Evolutionary conservation across 176 grass and related monocot species (phyloP).

Genomic region (Phoenix dactylifera): DNA sequence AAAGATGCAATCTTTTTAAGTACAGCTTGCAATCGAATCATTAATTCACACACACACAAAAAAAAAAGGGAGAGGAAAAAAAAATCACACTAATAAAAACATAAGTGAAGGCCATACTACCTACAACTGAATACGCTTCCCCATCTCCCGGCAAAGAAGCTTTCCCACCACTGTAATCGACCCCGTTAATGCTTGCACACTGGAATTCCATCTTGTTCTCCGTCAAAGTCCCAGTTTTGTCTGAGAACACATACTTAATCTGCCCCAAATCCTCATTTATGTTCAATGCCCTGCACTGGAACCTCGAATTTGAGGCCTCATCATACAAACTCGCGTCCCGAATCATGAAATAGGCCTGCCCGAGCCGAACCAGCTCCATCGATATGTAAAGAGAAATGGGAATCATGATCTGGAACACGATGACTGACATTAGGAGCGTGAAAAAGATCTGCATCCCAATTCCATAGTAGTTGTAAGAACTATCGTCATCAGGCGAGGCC

Average conservation of each 20-base stretch:
- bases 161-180: constrained; percentile 50
- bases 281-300: constrained; percentile 83
- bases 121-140: constrained; percentile 23
- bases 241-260: constrained; percentile 87
- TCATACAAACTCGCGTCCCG: constrained; percentile 57
- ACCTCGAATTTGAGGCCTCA: constrained; percentile 41
- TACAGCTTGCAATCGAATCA: background rate
- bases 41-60: background rate
- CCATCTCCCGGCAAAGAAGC: background rate
- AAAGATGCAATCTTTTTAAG: background rate
- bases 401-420: constrained; percentile 95
- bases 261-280: constrained; percentile 96
- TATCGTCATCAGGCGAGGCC: constrained; percentile 15
- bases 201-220: constrained; percentile 95
- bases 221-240: constrained; percentile 89
- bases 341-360: constrained; percentile 92
- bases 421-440: constrained; percentile 85
- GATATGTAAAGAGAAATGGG: constrained; percentile 96
- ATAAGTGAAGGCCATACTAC: constrained; percentile 19
- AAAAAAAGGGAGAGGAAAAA: no score
- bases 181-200: constrained; percentile 49
- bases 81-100: no score
- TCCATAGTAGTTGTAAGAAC: constrained; percentile 76
- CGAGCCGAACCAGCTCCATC: constrained; percentile 85
- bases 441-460: constrained; percentile 67